Evolutionary conservation across 306 rosid species (phyloP), one percentile per base, ranked within the genome.

Genomic region (Hippophae tibetana): DNA sequence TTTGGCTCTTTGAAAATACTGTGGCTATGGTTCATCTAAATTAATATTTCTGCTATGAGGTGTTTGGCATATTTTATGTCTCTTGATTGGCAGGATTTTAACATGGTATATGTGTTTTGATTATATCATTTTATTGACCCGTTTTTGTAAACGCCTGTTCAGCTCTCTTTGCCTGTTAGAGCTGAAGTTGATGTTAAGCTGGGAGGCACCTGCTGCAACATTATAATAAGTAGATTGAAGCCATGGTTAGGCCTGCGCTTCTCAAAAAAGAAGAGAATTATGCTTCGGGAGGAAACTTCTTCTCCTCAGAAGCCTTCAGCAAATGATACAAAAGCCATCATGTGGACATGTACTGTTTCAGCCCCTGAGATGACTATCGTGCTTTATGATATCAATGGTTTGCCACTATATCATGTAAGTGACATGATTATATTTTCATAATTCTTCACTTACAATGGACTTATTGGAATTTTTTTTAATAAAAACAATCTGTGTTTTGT

Each of bases 301-400:
- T 72, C 72, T 64, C 56, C 51, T 60, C 74, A 64, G 57, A 93
- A 79, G 82, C 80, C 76, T 11, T 84, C 78, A 52, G 69, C 83
- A 50, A 79, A 63, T 9, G 90, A 86, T 71, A 65, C 72, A 76
- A 82, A 89, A 72, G 60, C 76, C 63, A 82, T 93, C 76, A 79
- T 86, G 90, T 93, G 99, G 99, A 86, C 97, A 14, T 93, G 90
- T 77, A 82, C 92, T 58, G 81, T 89, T 70, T 93, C 99, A 26
- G 97, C 99, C 72, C 99, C 99, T 66, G 99, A 93, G 80, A 86
- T 88, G 94, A 93, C 95, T 58, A 50, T 89, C 71, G 74, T 93
- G 64, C 89, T 93, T 67, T 81, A 80, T 71, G 73, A 79, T 68
- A 63, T 82, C 81, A 72, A 69, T 72, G 95, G 89, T 72, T 66